Percentiles rank a stretch among this genome's conserved stretches.
Conservation (phyloP, 768 basidiomycete genomes). For the Sporobolomyces roseus region DNA sequence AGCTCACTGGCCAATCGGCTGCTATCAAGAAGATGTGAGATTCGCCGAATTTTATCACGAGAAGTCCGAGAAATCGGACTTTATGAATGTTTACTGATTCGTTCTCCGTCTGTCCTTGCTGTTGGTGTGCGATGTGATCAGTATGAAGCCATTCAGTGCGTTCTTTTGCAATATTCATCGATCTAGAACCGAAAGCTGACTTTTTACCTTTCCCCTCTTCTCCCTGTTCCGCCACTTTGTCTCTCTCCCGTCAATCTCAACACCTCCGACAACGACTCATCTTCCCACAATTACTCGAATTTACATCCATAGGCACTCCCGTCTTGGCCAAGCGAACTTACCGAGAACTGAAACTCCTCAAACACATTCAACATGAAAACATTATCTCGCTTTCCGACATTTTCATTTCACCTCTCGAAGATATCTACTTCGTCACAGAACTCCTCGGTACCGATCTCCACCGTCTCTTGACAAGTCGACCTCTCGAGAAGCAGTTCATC, state of each 20-base stretch:
- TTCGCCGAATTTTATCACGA: neutral
- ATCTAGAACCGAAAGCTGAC: neutral
- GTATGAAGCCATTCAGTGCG: conserved; percentile 95
- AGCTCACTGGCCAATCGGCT: conserved; percentile 85
- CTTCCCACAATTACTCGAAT: neutral
- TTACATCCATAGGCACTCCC: conserved; percentile 58
- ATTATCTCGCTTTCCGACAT: conserved; percentile 98
- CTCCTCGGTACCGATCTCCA: conserved; percentile 97
- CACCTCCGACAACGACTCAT: neutral
- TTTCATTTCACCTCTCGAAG: conserved; percentile 97
- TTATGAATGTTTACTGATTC: neutral
- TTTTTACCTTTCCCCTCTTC: neutral
- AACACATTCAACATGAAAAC: conserved; percentile 98
- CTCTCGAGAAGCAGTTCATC: conserved; percentile 98
- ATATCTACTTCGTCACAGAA: conserved; percentile 97
- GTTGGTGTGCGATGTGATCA: conserved; percentile 50
- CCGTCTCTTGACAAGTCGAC: conserved; percentile 89
- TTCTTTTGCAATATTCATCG: neutral
- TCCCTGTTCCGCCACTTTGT: neutral
- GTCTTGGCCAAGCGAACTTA: conserved; percentile 98
- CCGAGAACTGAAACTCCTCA: conserved; percentile 93
- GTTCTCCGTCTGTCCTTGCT: neutral
- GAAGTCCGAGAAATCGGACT: neutral
- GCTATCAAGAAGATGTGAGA: conserved; percentile 80
- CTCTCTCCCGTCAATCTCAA: neutral